phyloP scores from a whole-genome alignment of 352 stramenopile genomes.

The Phytophthora crassamura region DNA sequence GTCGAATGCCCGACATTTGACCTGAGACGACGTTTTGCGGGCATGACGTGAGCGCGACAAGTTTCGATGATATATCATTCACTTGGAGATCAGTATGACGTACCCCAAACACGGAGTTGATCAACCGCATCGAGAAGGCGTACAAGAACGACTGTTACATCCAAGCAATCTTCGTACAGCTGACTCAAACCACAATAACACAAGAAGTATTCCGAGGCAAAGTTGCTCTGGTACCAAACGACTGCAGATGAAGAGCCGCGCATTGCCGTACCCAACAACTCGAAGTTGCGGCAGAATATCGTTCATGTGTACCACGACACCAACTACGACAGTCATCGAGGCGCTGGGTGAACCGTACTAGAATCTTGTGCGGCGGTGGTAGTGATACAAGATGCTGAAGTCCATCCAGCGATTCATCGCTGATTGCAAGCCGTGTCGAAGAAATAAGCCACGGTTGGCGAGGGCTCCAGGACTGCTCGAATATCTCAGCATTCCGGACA shows the following conservation, averaged over 20 bases:
- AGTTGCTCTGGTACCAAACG: neutral
- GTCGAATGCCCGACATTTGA: slow-evolving; percentile 8
- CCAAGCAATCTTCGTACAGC: neutral
- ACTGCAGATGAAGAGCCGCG: neutral
- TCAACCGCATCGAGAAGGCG: neutral
- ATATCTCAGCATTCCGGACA: slow-evolving; percentile 8
- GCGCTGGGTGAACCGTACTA: slow-evolving; percentile 15
- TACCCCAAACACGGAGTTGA: neutral
- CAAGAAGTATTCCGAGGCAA: slow-evolving; percentile 1
- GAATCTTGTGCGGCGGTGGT: slow-evolving; percentile 6
- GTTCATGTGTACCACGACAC: slow-evolving; percentile 14
- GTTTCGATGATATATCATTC: slow-evolving; percentile 10
- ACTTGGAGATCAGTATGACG: neutral
- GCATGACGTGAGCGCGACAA: slow-evolving; percentile 21
- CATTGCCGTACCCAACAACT: slow-evolving; percentile 14
- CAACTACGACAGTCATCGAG: slow-evolving; percentile 19
- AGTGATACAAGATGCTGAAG: too few relatives aligned
- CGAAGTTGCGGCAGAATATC: slow-evolving; percentile 13
- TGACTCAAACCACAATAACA: neutral
- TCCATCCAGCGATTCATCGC: slow-evolving; percentile 8
- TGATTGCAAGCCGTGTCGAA: slow-evolving; percentile 6
- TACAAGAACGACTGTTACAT: neutral
- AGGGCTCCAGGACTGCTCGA: slow-evolving; percentile 9
- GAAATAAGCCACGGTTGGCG: slow-evolving; percentile 1
- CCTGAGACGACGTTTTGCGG: slow-evolving; percentile 28